These are phyloP conservation scores for Fusarium agapanthi DNA, from an alignment of 2,329 filamentous ascomycete species.

Conservation along the genomic window DNA sequence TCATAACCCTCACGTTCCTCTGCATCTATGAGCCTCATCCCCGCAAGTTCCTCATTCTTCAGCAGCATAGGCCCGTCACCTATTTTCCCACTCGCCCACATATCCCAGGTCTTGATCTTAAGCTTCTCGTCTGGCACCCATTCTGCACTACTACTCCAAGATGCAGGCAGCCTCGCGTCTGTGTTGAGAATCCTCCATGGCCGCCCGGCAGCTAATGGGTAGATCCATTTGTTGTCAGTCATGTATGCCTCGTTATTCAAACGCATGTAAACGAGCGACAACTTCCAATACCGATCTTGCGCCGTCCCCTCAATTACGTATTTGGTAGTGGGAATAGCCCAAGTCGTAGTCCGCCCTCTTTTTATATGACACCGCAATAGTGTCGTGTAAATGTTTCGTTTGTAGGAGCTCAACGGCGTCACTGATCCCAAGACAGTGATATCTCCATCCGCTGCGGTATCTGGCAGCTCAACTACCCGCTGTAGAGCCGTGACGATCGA, in stretches of 20 bases:
- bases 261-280: not conserved
- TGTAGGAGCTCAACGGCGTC: not conserved
- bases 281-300: not conserved
- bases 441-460: not conserved
- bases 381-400: not conserved
- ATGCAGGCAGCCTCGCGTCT: not conserved
- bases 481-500: not conserved
- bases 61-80: not conserved
- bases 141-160: too few species aligned
- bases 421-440: not conserved
- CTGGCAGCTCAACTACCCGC: not conserved
- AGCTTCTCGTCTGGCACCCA: not conserved
- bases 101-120: not conserved
- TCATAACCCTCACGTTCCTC: not conserved
- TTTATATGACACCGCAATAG: not conserved
- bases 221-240: rapidly evolving
- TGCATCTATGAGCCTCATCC: not conserved
- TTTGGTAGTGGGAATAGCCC: not conserved
- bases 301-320: rapidly evolving
- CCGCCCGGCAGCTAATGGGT: not conserved
- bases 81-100: not conserved
- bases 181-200: not conserved
- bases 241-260: not conserved
- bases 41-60: not conserved
- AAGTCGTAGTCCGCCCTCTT: not conserved